Base-by-base conservation (phyloP, 352 stramenopile species). In the Globisporangium splendens region DNA sequence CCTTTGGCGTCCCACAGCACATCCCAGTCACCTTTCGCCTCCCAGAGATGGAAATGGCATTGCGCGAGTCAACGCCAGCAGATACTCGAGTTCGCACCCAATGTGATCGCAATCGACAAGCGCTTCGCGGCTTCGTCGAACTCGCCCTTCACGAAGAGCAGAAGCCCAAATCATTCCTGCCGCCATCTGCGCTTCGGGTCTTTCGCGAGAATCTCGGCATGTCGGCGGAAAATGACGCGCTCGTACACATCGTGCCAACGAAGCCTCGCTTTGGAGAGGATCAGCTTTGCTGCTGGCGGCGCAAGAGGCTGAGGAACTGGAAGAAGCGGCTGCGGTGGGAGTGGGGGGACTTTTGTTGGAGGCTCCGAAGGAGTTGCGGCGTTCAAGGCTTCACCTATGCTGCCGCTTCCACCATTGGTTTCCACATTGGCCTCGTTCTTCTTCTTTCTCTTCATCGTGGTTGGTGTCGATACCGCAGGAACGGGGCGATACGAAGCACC, bases 1-100 rank as follows among this genome's bases (percentile, higher is more conserved):
- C 58, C 72, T 31, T 79, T 79, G 22, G 77, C 72, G 39, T 87
- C 75, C 79, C 80, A 93, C 8, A 91, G 65, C 14, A 65, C 55
- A 13, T 83, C 69, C 80, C 83, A 93, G 31, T 89, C 71, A 5
- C 73, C 66, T 11, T 53, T 74, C 13, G 57, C 44, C 35, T 79
- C 52, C 69, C 77, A 91, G 15, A 64, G 54, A 39, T 69, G 62
- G 39, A 71, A 80, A 47, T 86, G 77, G 42, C 77, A 79, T 42
- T 88, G 73, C 11, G 77, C 79, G 8, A 91, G 69, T 28, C 75
- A 50, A 20, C 79, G 64, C 80, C 83, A 93, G 22, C 68, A 78
- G 21, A 72, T 54, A 33, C 76, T 70, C 0, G 56, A 72, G 14
- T 56, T 72, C 0, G 65, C 62, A 1, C 78, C 79, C 3, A 93